Base-by-base conservation (phyloP, 2,329 filamentous ascomycete species). In the Coleophoma eucalyptorum region DNA sequence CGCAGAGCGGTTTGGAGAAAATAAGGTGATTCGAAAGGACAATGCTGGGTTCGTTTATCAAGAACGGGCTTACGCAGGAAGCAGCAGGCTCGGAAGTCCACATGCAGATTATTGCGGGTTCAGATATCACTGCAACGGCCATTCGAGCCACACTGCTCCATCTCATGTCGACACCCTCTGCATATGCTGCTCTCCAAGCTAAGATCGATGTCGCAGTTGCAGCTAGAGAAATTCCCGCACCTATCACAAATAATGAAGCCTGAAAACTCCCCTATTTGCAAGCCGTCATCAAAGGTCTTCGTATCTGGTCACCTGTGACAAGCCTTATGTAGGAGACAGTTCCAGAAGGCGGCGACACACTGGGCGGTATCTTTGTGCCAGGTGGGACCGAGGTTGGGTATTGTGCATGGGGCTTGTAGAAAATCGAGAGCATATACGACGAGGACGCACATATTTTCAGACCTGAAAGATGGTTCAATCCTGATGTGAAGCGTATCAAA, bases 121-220 rank as follows among this genome's bases (percentile, higher is more conserved):
- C 78, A 0, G 80, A 84, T 53, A 82, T 78, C 1, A 80, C 79
- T 0, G 78, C 80, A 1, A 78, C 76, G 0, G 73, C 74, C 1
- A 72, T 84, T 10, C 74, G 80, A 2, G 68, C 73, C 35, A 79
- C 73, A 1, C 55, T 83, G 49, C 70, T 83, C 19, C 72, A 78
- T 59, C 61, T 83, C 50, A 71, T 76, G 19, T 77, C 72, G n/a
- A 75, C 71, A 20, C 75, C 76, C 0, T 67, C 66, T 1, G 71
- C 79, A 1, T 71, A 75, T 50, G 50, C 56, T 4, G 73, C 65
- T 3, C 65, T 84, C 0, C 71, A 72, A 5, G 65, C 53, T 0
- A 77, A 83, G 54, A 72, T 78, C 8, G 67, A 70, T 55, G 55
- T 55, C 5, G 72, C 70, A 0, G 62, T 74, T 51, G 62, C 64